phyloP scores from a whole-genome alignment of 352 stramenopile species.

The Globisporangium heterothallicum region DNA sequence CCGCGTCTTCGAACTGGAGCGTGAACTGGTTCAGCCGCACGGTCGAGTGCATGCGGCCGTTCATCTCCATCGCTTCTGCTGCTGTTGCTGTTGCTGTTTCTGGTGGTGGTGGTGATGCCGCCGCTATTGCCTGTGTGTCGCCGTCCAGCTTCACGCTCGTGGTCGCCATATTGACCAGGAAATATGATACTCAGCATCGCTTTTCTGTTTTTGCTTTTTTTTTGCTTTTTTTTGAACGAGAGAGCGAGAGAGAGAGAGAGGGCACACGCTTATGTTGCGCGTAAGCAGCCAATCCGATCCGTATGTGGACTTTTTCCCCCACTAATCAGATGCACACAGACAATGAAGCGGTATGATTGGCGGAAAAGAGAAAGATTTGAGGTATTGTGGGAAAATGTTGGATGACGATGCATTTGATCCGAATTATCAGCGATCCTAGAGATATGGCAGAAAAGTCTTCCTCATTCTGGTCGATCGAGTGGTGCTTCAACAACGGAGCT shows the following conservation, averaged over 20 bases:
- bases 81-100: not conserved
- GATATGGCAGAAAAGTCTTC: no score
- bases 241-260: no score
- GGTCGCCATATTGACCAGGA: not conserved
- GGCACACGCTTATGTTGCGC: not conserved
- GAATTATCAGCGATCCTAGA: no score
- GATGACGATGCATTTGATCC: no score
- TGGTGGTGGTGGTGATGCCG: not conserved
- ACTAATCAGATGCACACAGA: no score
- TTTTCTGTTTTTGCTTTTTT: no score
- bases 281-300: not conserved
- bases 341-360: no score
- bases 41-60: conserved; percentile 52
- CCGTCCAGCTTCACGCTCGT: not conserved
- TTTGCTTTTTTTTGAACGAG: not conserved
- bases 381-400: no score
- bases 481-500: no score
- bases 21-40: conserved; percentile 79
- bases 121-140: not conserved
- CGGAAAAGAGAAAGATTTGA: no score
- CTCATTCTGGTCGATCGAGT: no score
- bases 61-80: conserved; percentile 4
- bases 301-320: no score
- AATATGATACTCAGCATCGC: not conserved
- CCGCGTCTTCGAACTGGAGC: conserved; percentile 69